Evolutionary conservation across 108 stramenopile genomes (phyloP), one percentile per base, ranked within the genome.

Genomic region (Skeletonema grethae): DNA sequence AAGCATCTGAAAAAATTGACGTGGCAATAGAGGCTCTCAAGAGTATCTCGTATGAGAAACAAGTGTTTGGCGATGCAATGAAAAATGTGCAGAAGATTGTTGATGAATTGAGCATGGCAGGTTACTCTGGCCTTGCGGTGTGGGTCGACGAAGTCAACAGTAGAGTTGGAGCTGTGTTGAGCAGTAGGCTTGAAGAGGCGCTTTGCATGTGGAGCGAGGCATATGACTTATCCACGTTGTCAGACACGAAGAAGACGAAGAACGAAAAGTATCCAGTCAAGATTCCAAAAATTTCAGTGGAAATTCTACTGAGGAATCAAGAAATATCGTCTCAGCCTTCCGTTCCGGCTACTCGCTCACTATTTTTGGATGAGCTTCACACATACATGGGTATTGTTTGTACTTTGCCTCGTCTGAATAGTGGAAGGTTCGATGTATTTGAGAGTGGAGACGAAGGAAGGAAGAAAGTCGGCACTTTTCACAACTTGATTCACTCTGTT

Each of bases 401-500:
- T 63, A 85, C 84, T 58, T 76, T 95, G 30, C 91, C 89, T 22
- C 87, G 94, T 68, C 95, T 91, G 18, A 88, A 85, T 20, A 89
- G 92, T 76, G 86, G 87, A 7, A 90, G 95, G 15, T 98, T 92
- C 57, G 95, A 97, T 57, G 96, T 96, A 12, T 96, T 98, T 61
- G 93, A 88, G 57, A 88, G 73, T 48, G 43, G 46, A 43, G 16
- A 20, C 22, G 65, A 10, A 20, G 61, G 80, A 30, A 56, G 45
- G 10, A 72, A 73, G 45, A 45, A 50, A 30, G 57, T 62, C 3
- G 56, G 69, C 25, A 88, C 77, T 3, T 94, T 94, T 67, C 69
- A 86, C 57, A 55, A 87, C 57, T 65, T 90, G 25, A 56, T 90
- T 15, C 29, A 80, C 58, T 70, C 79, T 64, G 84, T 94, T 4